These are phyloP conservation scores for Phytophthora fragariae DNA, from an alignment of 352 stramenopile species.

Conservation along the genomic window DNA sequence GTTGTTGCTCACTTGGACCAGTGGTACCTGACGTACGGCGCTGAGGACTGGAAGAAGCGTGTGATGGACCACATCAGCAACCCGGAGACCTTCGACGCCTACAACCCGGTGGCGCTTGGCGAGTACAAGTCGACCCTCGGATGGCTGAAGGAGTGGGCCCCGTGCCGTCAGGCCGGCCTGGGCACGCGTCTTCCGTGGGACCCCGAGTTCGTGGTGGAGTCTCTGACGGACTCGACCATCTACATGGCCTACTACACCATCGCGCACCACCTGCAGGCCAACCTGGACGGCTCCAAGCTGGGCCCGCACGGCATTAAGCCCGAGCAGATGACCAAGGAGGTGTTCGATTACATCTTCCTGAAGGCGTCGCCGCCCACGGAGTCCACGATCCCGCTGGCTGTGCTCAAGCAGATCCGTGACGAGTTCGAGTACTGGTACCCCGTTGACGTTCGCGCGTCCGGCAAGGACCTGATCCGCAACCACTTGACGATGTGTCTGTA, in stretches of 20 bases:
- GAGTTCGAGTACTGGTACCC: conserved; percentile 99
- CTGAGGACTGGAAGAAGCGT: conserved; percentile 97
- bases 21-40: conserved; percentile 99
- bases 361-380: conserved; percentile 83
- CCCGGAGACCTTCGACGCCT: conserved; percentile 94
- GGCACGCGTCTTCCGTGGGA: conserved; percentile 98
- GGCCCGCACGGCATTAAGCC: conserved; percentile 88
- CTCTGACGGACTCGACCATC: conserved; percentile 99
- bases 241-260: conserved; percentile 99
- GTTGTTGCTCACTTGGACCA: conserved; percentile 99
- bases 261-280: conserved; percentile 97
- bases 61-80: conserved; percentile 96
- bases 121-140: conserved; percentile 98
- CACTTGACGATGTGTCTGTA: conserved; percentile 99
- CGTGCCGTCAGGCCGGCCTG: conserved; percentile 97
- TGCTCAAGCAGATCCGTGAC: conserved; percentile 93
- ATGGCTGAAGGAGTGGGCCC: conserved; percentile 99
- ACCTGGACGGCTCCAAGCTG: conserved; percentile 93
- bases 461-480: conserved; percentile 98
- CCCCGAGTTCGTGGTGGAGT: conserved; percentile 99
- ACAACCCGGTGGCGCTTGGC: conserved; percentile 93
- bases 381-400: conserved; percentile 89
- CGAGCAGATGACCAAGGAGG: conserved; percentile 93
- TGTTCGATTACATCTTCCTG: conserved; percentile 99
- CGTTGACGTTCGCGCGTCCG: conserved; percentile 97